phyloP scores from a whole-genome alignment of 2,329 filamentous ascomycete genomes.

The Clonostachys solani region DNA sequence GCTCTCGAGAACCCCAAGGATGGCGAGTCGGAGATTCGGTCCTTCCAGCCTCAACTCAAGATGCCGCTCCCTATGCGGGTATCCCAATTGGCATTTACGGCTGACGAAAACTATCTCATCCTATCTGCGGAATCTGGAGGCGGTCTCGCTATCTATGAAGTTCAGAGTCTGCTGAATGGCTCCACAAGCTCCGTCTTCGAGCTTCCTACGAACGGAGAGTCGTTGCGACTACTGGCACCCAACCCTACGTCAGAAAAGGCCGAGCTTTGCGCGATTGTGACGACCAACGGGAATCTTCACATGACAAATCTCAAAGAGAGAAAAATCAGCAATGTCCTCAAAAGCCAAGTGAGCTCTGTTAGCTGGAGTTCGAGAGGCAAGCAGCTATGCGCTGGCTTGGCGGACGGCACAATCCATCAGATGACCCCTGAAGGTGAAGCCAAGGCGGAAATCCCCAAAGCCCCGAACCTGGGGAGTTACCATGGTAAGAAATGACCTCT shows the following conservation, averaged over 20 bases:
- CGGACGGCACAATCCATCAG: constrained; percentile 74
- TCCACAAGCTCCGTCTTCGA: constrained; percentile 68
- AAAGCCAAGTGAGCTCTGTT: constrained; percentile 73
- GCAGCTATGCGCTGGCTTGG: constrained; percentile 82
- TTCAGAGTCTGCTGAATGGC: constrained; percentile 61
- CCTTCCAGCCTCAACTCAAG: constrained; percentile 69
- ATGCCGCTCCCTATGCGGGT: constrained; percentile 71
- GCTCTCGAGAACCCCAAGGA: constrained; percentile 61
- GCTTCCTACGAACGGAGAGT: constrained; percentile 69
- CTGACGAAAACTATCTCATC: constrained; percentile 82
- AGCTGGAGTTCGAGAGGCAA: constrained; percentile 94
- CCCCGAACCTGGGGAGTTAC: constrained; percentile 61
- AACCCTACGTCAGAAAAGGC: constrained; percentile 74
- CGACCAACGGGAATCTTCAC: constrained; percentile 73
- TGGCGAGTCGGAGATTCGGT: constrained; percentile 60
- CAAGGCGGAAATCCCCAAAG: constrained; percentile 76
- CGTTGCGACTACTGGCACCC: constrained; percentile 70
- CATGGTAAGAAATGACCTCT: constrained; percentile 54
- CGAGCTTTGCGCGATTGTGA: constrained; percentile 76
- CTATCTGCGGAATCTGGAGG: constrained; percentile 78
- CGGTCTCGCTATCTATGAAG: constrained; percentile 79
- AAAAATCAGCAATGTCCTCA: constrained; percentile 60
- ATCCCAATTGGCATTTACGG: constrained; percentile 85
- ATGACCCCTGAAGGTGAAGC: constrained; percentile 76
- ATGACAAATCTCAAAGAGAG: constrained; percentile 76